Evolutionary conservation across 1,284 basidiomycete genomes (phyloP), one percentile per base, ranked within the genome.

Genomic region (Amylostereum areolatum): DNA sequence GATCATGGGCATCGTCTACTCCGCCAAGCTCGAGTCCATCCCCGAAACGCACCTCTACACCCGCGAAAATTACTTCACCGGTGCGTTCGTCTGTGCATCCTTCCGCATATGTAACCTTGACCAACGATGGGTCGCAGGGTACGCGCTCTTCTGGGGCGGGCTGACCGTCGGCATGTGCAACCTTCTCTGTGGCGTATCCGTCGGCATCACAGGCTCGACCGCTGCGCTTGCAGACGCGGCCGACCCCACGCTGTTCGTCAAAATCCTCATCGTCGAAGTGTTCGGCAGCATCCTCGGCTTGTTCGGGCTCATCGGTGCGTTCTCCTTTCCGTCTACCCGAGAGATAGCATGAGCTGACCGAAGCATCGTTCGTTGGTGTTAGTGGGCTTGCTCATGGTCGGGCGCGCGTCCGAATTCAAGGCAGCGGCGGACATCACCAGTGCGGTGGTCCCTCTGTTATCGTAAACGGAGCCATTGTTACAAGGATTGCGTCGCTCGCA

Each of bases 1-100:
- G 90, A 93, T 95, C 62, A 93, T 94, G 62, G 89, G 91, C 36
- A 97, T 97, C 57, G 91, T 97, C 43, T 97, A 92, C 68, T 92
- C 90, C 3, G 73, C 89, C 25, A 94, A 90, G 66, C 71, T 96
- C 24, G 65, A 73, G 10, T 62, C 70, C 4, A 75, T 91, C 1
- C 71, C 80, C 9, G 83, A 86, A 41, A 66, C 70, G 9, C 61
- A 78, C 6, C 73, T 93, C 24, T 91, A 92, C 71, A 92, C 90
- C 0, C 73, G 74, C 12, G 74, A 82, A 55, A 96, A 97, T 68
- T 95, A 94, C 69, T 96, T 87, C 71, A 96, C 93, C 10, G 90
- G 90, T 85, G 52, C 42, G 71, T 62, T n/a, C 25, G 29, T 33
- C n/a, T 30, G 43, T 34, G 7, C 35, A 44, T 31, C 35, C 45